Conservation (phyloP, 305 asterid genomes). For the Fraxinus dipetala region DNA sequence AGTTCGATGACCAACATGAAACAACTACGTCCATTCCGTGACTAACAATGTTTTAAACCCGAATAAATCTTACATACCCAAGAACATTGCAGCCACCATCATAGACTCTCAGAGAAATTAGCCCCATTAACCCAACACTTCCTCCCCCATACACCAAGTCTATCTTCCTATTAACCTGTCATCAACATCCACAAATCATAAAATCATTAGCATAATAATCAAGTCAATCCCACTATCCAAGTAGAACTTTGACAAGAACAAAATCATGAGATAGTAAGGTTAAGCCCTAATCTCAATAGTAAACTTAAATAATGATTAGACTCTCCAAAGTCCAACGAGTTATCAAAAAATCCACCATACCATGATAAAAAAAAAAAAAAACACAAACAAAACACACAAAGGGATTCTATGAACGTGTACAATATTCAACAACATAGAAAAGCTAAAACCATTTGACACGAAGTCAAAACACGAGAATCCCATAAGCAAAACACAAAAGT, state of each 20-base stretch:
- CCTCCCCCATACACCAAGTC: conserved; percentile 98
- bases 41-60: background rate
- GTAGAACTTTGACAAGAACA: conserved; percentile 6
- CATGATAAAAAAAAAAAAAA: background rate
- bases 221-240: conserved; percentile 20
- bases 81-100: conserved; percentile 97
- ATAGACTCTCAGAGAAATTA: conserved; percentile 73
- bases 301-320: background rate
- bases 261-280: background rate
- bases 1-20: background rate
- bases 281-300: background rate
- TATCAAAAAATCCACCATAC: background rate
- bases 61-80: conserved; percentile 50
- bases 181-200: conserved; percentile 15
- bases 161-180: conserved; percentile 84
- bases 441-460: background rate
- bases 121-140: conserved; percentile 94
- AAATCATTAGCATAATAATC: background rate
- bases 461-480: conserved; percentile 22
- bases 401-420: conserved; percentile 8
- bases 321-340: conserved; percentile 1
- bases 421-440: background rate
- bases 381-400: conserved; percentile 12
- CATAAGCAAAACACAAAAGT: conserved; percentile 8
- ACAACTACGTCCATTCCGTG: background rate